phyloP scores from a whole-genome alignment of 768 basidiomycete species.

The Stropharia rugosoannulata region DNA sequence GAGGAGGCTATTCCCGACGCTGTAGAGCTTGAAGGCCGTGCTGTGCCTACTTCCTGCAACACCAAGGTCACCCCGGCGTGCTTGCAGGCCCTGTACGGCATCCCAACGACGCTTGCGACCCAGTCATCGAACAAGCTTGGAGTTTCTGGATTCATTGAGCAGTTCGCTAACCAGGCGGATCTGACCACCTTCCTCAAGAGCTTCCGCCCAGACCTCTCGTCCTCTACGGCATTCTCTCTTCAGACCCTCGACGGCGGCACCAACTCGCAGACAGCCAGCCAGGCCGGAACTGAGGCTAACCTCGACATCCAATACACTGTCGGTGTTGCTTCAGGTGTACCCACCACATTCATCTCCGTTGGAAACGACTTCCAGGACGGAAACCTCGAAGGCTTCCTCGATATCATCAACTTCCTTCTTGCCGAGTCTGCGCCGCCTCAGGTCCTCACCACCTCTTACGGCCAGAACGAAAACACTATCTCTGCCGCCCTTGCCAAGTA shows the following conservation, averaged over 20 bases:
- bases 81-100: slow-evolving; percentile 32
- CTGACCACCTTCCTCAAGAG: slow-evolving; percentile 21
- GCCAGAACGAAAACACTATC: slow-evolving; percentile 40
- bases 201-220: slow-evolving; percentile 29
- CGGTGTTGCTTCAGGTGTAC: slow-evolving; percentile 33
- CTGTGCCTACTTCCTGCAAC: slow-evolving; percentile 25
- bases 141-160: slow-evolving; percentile 31
- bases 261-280: slow-evolving; percentile 25
- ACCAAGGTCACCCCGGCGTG: slow-evolving; percentile 30
- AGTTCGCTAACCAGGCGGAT: slow-evolving; percentile 31
- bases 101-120: slow-evolving; percentile 28
- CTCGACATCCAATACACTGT: slow-evolving; percentile 36
- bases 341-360: slow-evolving; percentile 31
- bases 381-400: slow-evolving; percentile 31
- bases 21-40: slow-evolving; percentile 3
- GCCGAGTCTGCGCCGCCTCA: slow-evolving; percentile 29
- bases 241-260: slow-evolving; percentile 35
- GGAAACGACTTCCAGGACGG: slow-evolving; percentile 28
- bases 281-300: slow-evolving; percentile 35
- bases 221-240: slow-evolving; percentile 30
- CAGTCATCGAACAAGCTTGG: slow-evolving; percentile 25
- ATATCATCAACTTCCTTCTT: slow-evolving; percentile 29
- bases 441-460: slow-evolving; percentile 41
- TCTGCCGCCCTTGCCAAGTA: slow-evolving; percentile 31
- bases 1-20: slow-evolving; percentile 2